Evolutionary conservation across 2,329 filamentous ascomycete genomes (phyloP).

Genomic region (Cryphonectria japonica): DNA sequence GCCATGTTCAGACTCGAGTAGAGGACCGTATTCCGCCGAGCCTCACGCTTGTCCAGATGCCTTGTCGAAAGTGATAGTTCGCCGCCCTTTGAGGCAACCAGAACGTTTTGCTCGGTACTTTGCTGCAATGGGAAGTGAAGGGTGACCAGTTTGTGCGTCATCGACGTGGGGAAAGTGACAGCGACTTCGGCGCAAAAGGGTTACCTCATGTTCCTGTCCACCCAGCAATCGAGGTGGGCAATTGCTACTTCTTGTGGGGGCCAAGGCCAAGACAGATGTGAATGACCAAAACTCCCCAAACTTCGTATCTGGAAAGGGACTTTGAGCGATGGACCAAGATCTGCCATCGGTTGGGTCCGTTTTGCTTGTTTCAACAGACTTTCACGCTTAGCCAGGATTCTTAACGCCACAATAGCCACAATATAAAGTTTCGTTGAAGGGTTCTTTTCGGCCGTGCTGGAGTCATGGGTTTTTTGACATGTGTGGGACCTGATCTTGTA

Average conservation of each 20-base stretch:
- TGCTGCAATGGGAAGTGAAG: neutral
- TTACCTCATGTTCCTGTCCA: neutral
- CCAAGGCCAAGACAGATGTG: neutral
- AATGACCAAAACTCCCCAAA: neutral
- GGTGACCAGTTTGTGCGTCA: neutral
- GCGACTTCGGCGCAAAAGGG: neutral
- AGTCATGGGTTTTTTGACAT: neutral
- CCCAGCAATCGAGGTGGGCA: neutral
- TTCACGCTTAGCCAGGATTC: slow-evolving; percentile 11
- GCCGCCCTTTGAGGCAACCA: neutral
- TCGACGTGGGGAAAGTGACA: neutral
- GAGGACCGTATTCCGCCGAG: slow-evolving; percentile 9
- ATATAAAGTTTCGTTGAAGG: neutral
- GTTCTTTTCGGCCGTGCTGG: neutral
- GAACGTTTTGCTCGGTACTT: neutral
- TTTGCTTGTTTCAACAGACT: slow-evolving; percentile 15
- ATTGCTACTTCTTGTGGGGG: neutral
- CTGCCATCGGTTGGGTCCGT: slow-evolving; percentile 25
- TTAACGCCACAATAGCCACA: slow-evolving; percentile 23
- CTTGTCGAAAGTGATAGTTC: neutral
- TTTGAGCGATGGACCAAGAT: neutral
- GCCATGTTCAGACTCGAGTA: no score
- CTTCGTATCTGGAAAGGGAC: neutral
- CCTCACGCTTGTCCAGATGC: neutral
- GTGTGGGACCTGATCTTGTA: neutral